Evolutionary conservation across 2,329 filamentous ascomycete genomes (phyloP), one percentile per base, ranked within the genome.

Genomic region (Pleurostoma richardsiae): DNA sequence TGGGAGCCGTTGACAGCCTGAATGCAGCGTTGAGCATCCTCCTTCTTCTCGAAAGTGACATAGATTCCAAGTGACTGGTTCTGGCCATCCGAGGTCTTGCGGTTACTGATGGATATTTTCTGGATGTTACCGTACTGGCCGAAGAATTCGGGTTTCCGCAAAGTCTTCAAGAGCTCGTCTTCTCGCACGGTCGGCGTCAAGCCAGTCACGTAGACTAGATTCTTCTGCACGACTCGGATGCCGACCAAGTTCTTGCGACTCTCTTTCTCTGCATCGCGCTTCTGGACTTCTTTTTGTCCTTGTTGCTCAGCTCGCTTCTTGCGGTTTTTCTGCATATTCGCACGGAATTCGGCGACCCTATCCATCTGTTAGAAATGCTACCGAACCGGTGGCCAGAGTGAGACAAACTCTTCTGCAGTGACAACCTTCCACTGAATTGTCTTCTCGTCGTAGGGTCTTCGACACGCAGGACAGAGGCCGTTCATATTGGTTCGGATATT

Each of bases 401-500:
- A 31, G 40, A 30, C n/a, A n/a, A 82, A 96, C 89, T 99, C 94
- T 79, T 99, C 95, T 50, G 82, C 82, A 46, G 92, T 95, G 49
- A 96, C 89, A 47, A 94, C 86, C 69, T 96, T 96, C 80, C 90
- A 99, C 68, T 96, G 83, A 64, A 99, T 97, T 30, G 90, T 95
- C 65, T 92, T 92, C 57, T 99, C 95, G 66, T 96, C 90, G 67
- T 99, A 99, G 5, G 90, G 86, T 65, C 94, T 81, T 69, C 94
- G 83, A 66, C 94, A 99, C 56, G 95, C 95, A n/a, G 94, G 94
- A 67, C 94, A 99, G 48, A 96, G 79, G 33, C 92, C 91, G 64
- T 96, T 97, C 80, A 96, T 90, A 59, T 96, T 96, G 59, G 88
- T 95, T 71, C 95, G 95, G 66, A 99, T 95, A 66, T 97, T 99